Evolutionary conservation across 495 filamentous ascomycete species (phyloP).

Genomic region (Tuber aestivum): DNA sequence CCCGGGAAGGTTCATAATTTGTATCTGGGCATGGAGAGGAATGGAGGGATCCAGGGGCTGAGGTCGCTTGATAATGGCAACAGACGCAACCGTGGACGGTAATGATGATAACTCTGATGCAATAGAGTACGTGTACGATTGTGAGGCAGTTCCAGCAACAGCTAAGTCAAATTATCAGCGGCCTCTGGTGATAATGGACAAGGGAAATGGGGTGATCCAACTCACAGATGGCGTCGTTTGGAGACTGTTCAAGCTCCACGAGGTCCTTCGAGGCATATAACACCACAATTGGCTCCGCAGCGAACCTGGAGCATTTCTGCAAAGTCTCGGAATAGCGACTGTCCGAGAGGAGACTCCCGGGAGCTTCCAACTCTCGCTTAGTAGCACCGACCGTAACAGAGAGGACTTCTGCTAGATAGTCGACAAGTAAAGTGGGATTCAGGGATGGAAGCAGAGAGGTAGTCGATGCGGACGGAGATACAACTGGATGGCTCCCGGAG

Average conservation of each 20-base stretch:
- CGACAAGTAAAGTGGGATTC: constrained; percentile 60
- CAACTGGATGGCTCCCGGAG: constrained; percentile 17
- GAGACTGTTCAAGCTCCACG: constrained; percentile 47
- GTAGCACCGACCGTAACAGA: constrained; percentile 80
- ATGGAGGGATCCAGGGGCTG: constrained; percentile 73
- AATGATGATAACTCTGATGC: constrained; percentile 74
- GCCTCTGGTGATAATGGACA: not conserved
- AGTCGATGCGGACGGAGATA: constrained; percentile 18
- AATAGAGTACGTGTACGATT: constrained; percentile 65
- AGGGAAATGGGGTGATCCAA: constrained; percentile 2
- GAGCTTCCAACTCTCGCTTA: constrained; percentile 67
- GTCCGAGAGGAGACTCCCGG: constrained; percentile 75
- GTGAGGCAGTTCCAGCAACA: constrained; percentile 12
- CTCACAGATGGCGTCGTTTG: constrained; percentile 26
- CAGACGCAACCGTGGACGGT: constrained; percentile 69
- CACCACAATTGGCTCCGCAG: constrained; percentile 74
- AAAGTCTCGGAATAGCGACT: constrained; percentile 66
- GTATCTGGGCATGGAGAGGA: constrained; percentile 76
- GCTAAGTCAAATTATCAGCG: constrained; percentile 6
- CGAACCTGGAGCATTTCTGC: constrained; percentile 81
- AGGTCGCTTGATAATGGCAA: constrained; percentile 84
- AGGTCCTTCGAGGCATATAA: constrained; percentile 87
- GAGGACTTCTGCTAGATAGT: constrained; percentile 72
- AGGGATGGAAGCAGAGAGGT: constrained; percentile 34
- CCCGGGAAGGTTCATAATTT: constrained; percentile 85